Evolutionary conservation across 148 eudicot genomes (phyloP), one percentile per base, ranked within the genome.

Genomic region (Spergularia bocconei): DNA sequence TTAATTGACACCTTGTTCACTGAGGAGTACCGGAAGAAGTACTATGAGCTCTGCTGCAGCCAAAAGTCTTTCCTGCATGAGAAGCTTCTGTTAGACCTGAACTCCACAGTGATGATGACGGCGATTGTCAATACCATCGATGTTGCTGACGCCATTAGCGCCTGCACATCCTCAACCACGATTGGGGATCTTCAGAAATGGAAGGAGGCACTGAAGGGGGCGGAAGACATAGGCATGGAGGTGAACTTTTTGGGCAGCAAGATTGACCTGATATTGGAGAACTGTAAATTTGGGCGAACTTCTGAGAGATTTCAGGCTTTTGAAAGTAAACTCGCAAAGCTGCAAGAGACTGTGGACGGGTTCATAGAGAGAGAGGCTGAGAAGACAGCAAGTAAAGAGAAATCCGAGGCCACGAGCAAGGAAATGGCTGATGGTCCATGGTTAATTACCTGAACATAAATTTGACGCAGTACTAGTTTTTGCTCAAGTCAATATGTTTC

Each of bases 71-170:
- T 59, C 71, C 70, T 86, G 44, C 93, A 90, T 19, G 79, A 81
- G n/a, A 41, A 74, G 71, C 82, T 89, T 10, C 66, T 83, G 0
- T 53, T 73, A 47, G 86, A 73, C 13, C 61, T 78, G 68, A 67
- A 79, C 59, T 81, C 71, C n/a, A 85, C 75, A 14, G 58, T 87
- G 48, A 84, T 79, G 9, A 83, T 73, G 4, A 86, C 79, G 13
- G 84, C 86, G 9, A 87, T 87, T 9, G 74, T 67, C 0, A 86
- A 87, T 76, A 85, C 82, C 1, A 55, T 80, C 17, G 82, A 80
- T 75, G 80, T 87, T 36, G 86, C 89, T 9, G 91, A 90, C 70
- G 89, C 88, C 12, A 83, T 87, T 54, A 83, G 76, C 74, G 78
- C 86, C 41, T 72, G 69, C 51, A 61, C 59, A 10, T 25, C 66